Base-by-base conservation (phyloP, 2,329 filamentous ascomycete species). In the Exophiala spinifera region DNA sequence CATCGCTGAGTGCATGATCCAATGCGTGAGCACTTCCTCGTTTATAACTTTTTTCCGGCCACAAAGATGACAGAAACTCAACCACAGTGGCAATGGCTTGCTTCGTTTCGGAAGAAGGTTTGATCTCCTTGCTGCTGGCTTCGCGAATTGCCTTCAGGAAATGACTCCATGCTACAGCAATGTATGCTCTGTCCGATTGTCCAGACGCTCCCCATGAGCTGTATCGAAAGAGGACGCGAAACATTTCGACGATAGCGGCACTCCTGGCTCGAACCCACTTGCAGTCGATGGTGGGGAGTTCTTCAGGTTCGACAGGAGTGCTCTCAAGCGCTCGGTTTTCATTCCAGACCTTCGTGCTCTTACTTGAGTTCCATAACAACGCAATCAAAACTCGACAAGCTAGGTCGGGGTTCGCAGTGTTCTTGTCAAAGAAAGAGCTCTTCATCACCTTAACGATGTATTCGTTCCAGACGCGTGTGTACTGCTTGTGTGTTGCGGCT, bases 181-280 rank as follows among this genome's bases (percentile, higher is more conserved):
- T 74, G 2, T 79, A 70, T 31, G 70, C 64, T 28, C 76, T 71
- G 10, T 72, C 67, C 53, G 68, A 70, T 15, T 53, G 52, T 7
- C 51, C 62, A 36, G 54, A 53, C 21, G 63, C 60, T 4, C 70
- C 66, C 74, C 78, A 82, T 14, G 79, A 69, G 1, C 75, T 76
- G 8, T 70, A 70, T 46, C 74, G 74, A 23, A 86, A 68, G 6
- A 84, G 70, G 1, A 72, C 72, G 62, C 83, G 79, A 15, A 86
- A 73, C 4, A 83, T 75, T 11, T 70, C 73, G n/a, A 96, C 80
- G 3, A 96, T 79, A 40, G 77, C 79, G 1, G 74, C 67, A 3
- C 87, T 75, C 57, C 89, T 89, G 55, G 82, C 86, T 49, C 92
- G 83, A 11, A 95, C 78, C 94, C 94, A 99, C 74, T 87, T 90